These are phyloP conservation scores for Sordariomycetes sp. DNA, from an alignment of 2,329 filamentous ascomycete genomes.

Conservation along the genomic window DNA sequence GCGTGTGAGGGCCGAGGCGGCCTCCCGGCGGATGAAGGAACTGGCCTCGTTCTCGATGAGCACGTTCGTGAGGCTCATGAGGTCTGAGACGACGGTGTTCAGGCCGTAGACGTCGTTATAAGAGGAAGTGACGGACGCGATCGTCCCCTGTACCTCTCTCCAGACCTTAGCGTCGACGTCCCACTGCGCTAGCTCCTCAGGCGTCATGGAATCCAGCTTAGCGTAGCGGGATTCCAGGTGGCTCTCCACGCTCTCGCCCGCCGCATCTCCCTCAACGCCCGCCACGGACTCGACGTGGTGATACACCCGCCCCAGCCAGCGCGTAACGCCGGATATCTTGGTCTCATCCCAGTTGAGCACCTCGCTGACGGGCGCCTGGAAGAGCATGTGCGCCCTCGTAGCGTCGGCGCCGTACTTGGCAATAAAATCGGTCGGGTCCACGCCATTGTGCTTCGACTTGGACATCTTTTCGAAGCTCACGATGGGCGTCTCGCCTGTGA, in stretches of 20 bases:
- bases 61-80: constrained; percentile 69
- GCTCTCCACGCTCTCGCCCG: neutral
- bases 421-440: constrained; percentile 66
- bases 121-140: constrained; percentile 52
- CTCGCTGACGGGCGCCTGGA: constrained; percentile 74
- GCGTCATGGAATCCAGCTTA: constrained; percentile 15
- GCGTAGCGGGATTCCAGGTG: constrained; percentile 19
- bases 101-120: constrained; percentile 62
- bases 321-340: constrained; percentile 68
- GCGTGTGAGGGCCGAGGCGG: constrained; percentile 45
- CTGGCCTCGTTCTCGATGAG: constrained; percentile 33
- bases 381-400: constrained; percentile 75
- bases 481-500: constrained; percentile 42
- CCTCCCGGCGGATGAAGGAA: constrained; percentile 29
- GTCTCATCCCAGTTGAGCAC: constrained; percentile 78
- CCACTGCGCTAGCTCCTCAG: constrained; percentile 21
- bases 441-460: constrained; percentile 87
- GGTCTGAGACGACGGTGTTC: constrained; percentile 72
- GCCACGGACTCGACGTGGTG: constrained; percentile 31
- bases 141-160: constrained; percentile 53
- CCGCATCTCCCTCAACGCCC: constrained; percentile 15
- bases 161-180: constrained; percentile 41
- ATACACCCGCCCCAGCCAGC: constrained; percentile 63
- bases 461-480: constrained; percentile 85
- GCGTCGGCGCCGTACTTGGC: constrained; percentile 68